Percentiles rank a stretch among this genome's conserved stretches.
Conservation (phyloP, 257 asterid genomes). For the Jasminum sambac region DNA sequence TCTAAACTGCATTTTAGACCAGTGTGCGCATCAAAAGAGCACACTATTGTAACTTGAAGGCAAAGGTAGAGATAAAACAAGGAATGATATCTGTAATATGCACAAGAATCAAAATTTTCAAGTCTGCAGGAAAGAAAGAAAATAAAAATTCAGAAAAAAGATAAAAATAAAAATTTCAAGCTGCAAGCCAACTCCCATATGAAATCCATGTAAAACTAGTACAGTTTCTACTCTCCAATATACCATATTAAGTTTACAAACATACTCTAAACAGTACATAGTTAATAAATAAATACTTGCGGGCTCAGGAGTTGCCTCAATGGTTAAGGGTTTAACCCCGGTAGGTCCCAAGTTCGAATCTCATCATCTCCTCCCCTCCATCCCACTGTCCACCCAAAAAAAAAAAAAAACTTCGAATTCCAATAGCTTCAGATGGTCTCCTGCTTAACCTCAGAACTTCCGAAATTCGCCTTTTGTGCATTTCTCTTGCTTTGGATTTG, state of each 20-base stretch:
- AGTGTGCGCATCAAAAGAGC: neutral
- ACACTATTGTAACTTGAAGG: neutral
- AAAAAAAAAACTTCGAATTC: no score
- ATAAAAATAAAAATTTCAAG: no score
- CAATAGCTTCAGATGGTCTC: conserved; percentile 51
- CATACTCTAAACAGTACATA: conserved; percentile 31
- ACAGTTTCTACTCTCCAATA: conserved; percentile 22
- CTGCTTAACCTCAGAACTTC: conserved; percentile 42
- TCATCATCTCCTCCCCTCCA: no score
- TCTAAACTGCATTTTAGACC: neutral
- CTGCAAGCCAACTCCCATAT: conserved; percentile 10
- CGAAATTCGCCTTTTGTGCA: conserved; percentile 45
- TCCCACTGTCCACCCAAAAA: no score
- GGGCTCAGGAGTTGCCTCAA: no score
- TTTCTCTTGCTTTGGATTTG: conserved; percentile 80
- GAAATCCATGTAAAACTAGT: conserved; percentile 18
- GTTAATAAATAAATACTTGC: neutral
- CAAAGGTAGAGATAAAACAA: conserved; percentile 7
- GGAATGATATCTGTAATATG: conserved; percentile 26
- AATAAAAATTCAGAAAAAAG: no score
- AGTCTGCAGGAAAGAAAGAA: no score
- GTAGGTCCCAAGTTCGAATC: no score
- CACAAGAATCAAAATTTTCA: no score
- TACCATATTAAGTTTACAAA: conserved; percentile 25
- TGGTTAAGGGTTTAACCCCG: no score